Conservation (phyloP, 495 filamentous ascomycete genomes). For the Halenospora varia region DNA sequence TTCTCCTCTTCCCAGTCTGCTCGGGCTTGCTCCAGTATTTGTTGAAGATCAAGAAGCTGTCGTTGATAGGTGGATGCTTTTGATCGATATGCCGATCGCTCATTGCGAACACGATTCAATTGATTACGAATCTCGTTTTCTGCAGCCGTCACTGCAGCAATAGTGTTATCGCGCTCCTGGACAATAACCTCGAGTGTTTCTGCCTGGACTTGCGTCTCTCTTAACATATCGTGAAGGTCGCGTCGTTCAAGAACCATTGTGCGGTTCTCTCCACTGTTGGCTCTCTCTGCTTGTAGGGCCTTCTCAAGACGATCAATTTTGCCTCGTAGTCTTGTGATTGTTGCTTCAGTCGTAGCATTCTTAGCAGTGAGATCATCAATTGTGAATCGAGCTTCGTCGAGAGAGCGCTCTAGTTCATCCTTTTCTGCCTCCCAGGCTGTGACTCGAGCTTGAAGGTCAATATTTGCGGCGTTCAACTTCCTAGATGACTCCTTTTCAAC, state of each 20-base stretch:
- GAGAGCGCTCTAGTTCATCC: slow-evolving; percentile 43
- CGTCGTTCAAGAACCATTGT: slow-evolving; percentile 33
- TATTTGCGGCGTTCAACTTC: slow-evolving; percentile 39
- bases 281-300: slow-evolving; percentile 47
- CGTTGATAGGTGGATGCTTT: slow-evolving; percentile 40
- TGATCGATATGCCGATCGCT: slow-evolving; percentile 46
- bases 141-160: slow-evolving; percentile 40
- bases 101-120: slow-evolving; percentile 53
- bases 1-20: slow-evolving; percentile 42
- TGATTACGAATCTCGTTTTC: slow-evolving; percentile 54
- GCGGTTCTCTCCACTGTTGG: slow-evolving; percentile 28
- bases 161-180: slow-evolving; percentile 39
- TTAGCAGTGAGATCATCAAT: slow-evolving; percentile 30
- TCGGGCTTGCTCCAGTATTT: slow-evolving; percentile 34
- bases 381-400: slow-evolving; percentile 30
- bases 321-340: slow-evolving; percentile 23
- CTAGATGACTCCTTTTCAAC: slow-evolving; percentile 49
- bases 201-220: slow-evolving; percentile 36
- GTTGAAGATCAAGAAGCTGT: slow-evolving; percentile 40
- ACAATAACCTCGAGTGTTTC: slow-evolving; percentile 39
- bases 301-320: slow-evolving; percentile 40
- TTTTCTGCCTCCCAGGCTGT: slow-evolving; percentile 37
- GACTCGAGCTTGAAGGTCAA: slow-evolving; percentile 37
- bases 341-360: slow-evolving; percentile 27
- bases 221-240: slow-evolving; percentile 35